phyloP scores from a whole-genome alignment of 805 yeast genomes.

The Candida montana region DNA sequence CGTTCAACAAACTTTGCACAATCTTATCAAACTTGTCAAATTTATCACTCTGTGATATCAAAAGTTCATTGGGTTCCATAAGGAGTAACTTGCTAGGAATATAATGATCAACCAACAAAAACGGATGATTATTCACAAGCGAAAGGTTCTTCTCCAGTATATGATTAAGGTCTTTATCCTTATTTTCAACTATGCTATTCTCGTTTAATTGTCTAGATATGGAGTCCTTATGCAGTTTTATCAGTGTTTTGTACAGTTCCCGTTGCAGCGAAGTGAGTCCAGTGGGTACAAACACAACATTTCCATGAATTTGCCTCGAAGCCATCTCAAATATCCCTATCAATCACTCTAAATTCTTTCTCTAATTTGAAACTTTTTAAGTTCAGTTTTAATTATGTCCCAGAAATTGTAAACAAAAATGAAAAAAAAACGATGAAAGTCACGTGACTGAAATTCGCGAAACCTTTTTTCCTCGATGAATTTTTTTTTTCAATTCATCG shows the following conservation, averaged over 20 bases:
- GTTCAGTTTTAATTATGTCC: too few relatives aligned
- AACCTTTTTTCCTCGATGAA: too few relatives aligned
- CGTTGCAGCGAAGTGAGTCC: slow-evolving; percentile 39
- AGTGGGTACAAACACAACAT: slow-evolving; percentile 33
- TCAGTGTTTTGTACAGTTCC: slow-evolving; percentile 37
- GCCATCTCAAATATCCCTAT: background rate
- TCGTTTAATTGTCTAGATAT: slow-evolving; percentile 20
- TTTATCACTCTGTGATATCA: slow-evolving; percentile 54
- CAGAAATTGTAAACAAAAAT: too few relatives aligned
- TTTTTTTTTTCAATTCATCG: too few relatives aligned
- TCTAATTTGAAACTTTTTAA: background rate
- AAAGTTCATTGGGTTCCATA: slow-evolving; percentile 56
- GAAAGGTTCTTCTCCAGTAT: slow-evolving; percentile 41
- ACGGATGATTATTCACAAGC: slow-evolving; percentile 60
- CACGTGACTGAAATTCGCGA: too few relatives aligned
- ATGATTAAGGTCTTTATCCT: slow-evolving; percentile 31
- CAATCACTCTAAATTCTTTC: background rate
- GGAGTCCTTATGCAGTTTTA: slow-evolving; percentile 37
- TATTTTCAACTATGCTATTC: background rate
- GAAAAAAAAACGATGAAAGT: too few relatives aligned
- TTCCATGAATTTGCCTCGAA: background rate
- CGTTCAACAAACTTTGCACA: slow-evolving; percentile 18
- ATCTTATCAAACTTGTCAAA: slow-evolving; percentile 49
- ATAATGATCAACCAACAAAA: slow-evolving; percentile 68
- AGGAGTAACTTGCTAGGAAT: slow-evolving; percentile 64